Evolutionary conservation across 2,329 filamentous ascomycete genomes (phyloP).

Genomic region (Pezicula neosporulosa): DNA sequence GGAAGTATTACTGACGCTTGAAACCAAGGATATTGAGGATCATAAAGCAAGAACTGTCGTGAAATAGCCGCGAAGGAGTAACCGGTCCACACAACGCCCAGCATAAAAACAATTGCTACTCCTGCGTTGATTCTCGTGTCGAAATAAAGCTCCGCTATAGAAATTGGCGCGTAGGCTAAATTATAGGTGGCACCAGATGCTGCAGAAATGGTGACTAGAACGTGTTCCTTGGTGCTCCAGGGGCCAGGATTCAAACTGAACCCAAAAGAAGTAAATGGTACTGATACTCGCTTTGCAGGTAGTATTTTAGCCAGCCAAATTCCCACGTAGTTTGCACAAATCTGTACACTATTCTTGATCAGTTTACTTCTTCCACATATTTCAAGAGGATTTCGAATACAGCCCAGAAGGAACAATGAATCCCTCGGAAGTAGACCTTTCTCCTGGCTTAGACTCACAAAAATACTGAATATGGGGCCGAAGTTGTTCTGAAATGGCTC

Average conservation of each 20-base stretch:
- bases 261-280: slow-evolving; percentile 38
- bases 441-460: slow-evolving; percentile 30
- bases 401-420: no score
- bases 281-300: slow-evolving; percentile 41
- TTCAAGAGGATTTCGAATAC: no score
- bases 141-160: slow-evolving; percentile 55
- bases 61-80: slow-evolving; percentile 57
- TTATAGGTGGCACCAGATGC: slow-evolving; percentile 51
- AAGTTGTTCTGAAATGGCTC: slow-evolving; percentile 53
- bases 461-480: slow-evolving; percentile 51
- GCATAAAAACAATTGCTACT: slow-evolving; percentile 58
- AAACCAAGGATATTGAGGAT: slow-evolving; percentile 50
- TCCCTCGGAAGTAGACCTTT: no score
- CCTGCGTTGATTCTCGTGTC: slow-evolving; percentile 46
- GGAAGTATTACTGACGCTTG: slow-evolving; percentile 32
- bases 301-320: slow-evolving; percentile 39
- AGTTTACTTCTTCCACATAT: no score
- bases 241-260: slow-evolving; percentile 30
- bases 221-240: slow-evolving; percentile 26
- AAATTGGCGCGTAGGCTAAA: slow-evolving; percentile 47
- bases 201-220: slow-evolving; percentile 39
- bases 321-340: slow-evolving; percentile 44
- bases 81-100: slow-evolving; percentile 53
- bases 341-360: slow-evolving; percentile 36
- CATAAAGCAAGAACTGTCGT: slow-evolving; percentile 53